Evolutionary conservation across 495 filamentous ascomycete genomes (phyloP).

Genomic region (Bacidia gigantensis): DNA sequence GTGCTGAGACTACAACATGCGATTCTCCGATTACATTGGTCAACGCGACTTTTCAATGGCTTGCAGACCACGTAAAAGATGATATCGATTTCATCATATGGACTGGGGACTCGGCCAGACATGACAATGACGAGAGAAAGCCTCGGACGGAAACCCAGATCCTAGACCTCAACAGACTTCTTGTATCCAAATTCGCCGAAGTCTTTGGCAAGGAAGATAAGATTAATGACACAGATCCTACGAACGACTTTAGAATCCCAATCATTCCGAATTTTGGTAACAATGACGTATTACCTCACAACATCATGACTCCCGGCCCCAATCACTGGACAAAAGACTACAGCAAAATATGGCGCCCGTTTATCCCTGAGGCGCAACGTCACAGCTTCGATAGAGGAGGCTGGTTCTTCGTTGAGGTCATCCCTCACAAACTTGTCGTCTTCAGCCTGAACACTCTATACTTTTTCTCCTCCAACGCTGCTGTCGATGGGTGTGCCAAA

Average conservation of each 20-base stretch:
- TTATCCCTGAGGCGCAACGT: slow-evolving; percentile 86
- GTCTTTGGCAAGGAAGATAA: slow-evolving; percentile 47
- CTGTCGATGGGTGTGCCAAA: slow-evolving; percentile 72
- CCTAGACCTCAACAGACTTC: slow-evolving; percentile 53
- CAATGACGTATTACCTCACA: slow-evolving; percentile 95
- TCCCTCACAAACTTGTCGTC: slow-evolving; percentile 73
- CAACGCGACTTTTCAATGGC: slow-evolving; percentile 86
- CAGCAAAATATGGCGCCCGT: slow-evolving; percentile 59
- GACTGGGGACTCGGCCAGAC: slow-evolving; percentile 92
- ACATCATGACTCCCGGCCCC: slow-evolving; percentile 75
- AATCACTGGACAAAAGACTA: slow-evolving; percentile 71
- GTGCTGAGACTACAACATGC: slow-evolving; percentile 75
- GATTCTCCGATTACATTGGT: slow-evolving; percentile 69
- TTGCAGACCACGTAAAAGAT: slow-evolving; percentile 69
- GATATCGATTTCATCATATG: slow-evolving; percentile 89
- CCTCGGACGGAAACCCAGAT: slow-evolving; percentile 67
- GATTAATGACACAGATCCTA: slow-evolving; percentile 32
- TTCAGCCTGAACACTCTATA: slow-evolving; percentile 96
- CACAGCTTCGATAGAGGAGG: slow-evolving; percentile 86
- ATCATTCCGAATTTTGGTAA: slow-evolving; percentile 88
- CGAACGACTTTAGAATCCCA: slow-evolving; percentile 53
- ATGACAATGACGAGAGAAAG: slow-evolving; percentile 79
- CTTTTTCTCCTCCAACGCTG: slow-evolving; percentile 84
- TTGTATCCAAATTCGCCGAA: slow-evolving; percentile 63
- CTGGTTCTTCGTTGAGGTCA: slow-evolving; percentile 88